phyloP scores from a whole-genome alignment of 176 grass and related monocot genomes.

The Puya raimondii region DNA sequence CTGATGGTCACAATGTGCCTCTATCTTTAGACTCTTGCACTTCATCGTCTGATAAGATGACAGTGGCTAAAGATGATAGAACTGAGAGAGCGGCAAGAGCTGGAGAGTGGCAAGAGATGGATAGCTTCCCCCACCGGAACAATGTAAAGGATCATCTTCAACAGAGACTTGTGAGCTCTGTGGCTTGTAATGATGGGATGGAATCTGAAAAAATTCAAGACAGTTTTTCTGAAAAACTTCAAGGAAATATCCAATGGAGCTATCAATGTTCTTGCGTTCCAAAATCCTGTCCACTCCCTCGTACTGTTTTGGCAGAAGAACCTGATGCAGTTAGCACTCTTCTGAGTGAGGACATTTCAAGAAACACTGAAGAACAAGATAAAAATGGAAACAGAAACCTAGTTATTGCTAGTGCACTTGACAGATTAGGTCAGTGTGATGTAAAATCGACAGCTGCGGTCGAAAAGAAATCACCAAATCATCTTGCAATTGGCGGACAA shows the following conservation, averaged over 20 bases:
- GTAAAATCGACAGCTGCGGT: slow-evolving; percentile 30
- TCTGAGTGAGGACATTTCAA: slow-evolving; percentile 16
- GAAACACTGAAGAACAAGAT: slow-evolving; percentile 17
- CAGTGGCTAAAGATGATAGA: slow-evolving; percentile 28
- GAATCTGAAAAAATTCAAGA: slow-evolving; percentile 31
- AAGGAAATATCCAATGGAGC: slow-evolving; percentile 29
- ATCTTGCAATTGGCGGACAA: slow-evolving; percentile 19
- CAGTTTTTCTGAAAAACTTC: slow-evolving; percentile 31
- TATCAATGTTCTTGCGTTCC: slow-evolving; percentile 39
- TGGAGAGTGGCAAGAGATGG: slow-evolving; percentile 23
- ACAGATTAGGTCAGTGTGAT: slow-evolving; percentile 13
- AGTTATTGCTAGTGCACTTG: slow-evolving; percentile 6
- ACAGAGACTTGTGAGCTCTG: slow-evolving; percentile 18
- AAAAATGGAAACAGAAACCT: slow-evolving; percentile 9
- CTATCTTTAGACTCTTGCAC: slow-evolving; percentile 10
- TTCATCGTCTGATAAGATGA: slow-evolving; percentile 22
- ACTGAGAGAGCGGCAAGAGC: slow-evolving; percentile 31
- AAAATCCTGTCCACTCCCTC: slow-evolving; percentile 56
- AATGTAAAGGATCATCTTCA: slow-evolving; percentile 21
- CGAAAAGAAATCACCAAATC: slow-evolving; percentile 22
- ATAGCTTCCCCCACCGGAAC: slow-evolving; percentile 20
- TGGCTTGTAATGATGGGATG: slow-evolving; percentile 17
- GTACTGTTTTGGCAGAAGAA: slow-evolving; percentile 30
- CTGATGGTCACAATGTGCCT: slow-evolving; percentile 17
- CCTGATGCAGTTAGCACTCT: slow-evolving; percentile 7